Evolutionary conservation across 2,329 filamentous ascomycete species (phyloP).

Genomic region (Paraconiothyrium sp.): DNA sequence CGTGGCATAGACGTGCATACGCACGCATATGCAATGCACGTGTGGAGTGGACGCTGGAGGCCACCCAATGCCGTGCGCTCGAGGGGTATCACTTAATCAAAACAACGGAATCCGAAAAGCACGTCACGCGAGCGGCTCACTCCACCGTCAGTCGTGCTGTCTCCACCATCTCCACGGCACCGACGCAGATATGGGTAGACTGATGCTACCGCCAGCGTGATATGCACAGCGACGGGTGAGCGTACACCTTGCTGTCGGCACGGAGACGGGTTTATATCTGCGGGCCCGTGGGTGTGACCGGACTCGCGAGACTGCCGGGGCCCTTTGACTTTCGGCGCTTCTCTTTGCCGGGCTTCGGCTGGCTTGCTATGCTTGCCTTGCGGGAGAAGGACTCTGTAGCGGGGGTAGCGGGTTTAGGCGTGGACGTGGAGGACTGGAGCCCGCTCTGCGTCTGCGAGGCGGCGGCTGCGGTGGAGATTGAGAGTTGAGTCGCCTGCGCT

Average conservation of each 20-base stretch:
- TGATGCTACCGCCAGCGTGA: not conserved
- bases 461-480: constrained; percentile 10
- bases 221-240: not conserved
- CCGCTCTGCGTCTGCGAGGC: constrained; percentile 12
- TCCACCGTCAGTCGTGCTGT: not conserved
- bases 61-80: not conserved
- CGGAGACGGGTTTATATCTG: not conserved
- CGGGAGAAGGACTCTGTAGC: constrained; percentile 30
- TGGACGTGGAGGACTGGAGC: constrained; percentile 23
- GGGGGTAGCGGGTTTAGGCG: constrained; percentile 17
- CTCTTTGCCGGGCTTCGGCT: constrained; percentile 38
- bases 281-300: constrained; percentile 39
- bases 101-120: constrained; percentile 14
- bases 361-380: constrained; percentile 37
- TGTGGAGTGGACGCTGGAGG: not conserved
- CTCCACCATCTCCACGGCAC: not conserved
- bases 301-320: constrained; percentile 36
- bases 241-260: not conserved
- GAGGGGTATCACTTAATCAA: constrained; percentile 14
- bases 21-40: not conserved
- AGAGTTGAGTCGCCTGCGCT: constrained; percentile 18
- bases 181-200: not conserved
- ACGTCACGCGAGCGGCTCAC: constrained; percentile 10
- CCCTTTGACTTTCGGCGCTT: constrained; percentile 52
- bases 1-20: constrained; percentile 4